Evolutionary conservation across 805 yeast genomes (phyloP).

Genomic region (Myxozyma geophila): DNA sequence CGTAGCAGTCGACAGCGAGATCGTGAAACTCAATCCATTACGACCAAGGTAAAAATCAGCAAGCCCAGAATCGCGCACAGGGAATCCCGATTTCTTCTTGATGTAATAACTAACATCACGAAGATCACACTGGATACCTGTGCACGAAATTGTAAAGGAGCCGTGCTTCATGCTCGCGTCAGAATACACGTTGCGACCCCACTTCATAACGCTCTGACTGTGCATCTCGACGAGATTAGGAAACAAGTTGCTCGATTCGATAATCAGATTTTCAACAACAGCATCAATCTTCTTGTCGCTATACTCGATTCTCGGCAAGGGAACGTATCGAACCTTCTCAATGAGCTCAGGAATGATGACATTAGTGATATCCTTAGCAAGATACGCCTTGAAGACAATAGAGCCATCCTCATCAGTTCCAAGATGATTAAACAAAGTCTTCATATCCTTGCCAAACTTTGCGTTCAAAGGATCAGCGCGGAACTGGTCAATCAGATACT

Average conservation of each 20-base stretch:
- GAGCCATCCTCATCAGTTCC: conserved; percentile 23
- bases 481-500: conserved; percentile 19
- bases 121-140: conserved; percentile 32
- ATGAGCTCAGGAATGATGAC: conserved; percentile 29
- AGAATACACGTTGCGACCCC: conserved; percentile 21
- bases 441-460: conserved; percentile 19
- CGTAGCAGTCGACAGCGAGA: conserved; percentile 22
- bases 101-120: conserved; percentile 32
- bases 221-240: conserved; percentile 35
- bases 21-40: conserved; percentile 21
- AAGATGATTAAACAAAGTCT: conserved; percentile 16
- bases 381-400: conserved; percentile 10
- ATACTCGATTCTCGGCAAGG: conserved; percentile 36
- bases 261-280: conserved; percentile 32
- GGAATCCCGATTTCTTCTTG: conserved; percentile 30
- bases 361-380: conserved; percentile 21
- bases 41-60: conserved; percentile 33
- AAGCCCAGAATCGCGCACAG: conserved; percentile 29
- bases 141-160: conserved; percentile 16
- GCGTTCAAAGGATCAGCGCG: conserved; percentile 27
- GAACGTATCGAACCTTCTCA: conserved; percentile 28
- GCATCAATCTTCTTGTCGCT: conserved; percentile 28
- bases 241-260: conserved; percentile 28
- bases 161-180: conserved; percentile 8
- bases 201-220: conserved; percentile 21